Conservation (phyloP, 116 monocot genomes). For the Zostera marina region DNA sequence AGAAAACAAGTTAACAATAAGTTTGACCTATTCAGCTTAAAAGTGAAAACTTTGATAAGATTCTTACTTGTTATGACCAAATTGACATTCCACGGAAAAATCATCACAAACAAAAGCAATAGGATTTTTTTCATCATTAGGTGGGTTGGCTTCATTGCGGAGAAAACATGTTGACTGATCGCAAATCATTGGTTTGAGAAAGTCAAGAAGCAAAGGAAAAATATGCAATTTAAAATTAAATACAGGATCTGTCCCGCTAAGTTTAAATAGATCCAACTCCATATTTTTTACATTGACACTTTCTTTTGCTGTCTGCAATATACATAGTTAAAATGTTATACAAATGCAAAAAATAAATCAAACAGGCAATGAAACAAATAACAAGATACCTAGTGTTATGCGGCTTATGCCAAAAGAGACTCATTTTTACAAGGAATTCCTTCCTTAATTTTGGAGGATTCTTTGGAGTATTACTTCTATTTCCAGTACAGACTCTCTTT, state of each 20-base stretch:
- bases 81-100: conserved; percentile 42
- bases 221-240: conserved; percentile 69
- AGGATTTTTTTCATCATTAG: conserved; percentile 20
- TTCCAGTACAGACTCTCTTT: too few species aligned
- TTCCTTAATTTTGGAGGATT: too few species aligned
- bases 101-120: conserved; percentile 66
- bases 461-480: too few species aligned
- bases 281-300: conserved; percentile 76
- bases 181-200: conserved; percentile 28
- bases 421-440: too few species aligned
- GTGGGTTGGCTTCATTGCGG: conserved; percentile 11
- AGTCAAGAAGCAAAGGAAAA: conserved; percentile 52
- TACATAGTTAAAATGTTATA: not conserved
- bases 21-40: not conserved
- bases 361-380: too few species aligned
- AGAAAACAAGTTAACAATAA: not conserved
- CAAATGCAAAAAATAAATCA: not conserved
- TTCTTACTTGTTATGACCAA: conserved; percentile 51
- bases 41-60: not conserved
- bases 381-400: too few species aligned
- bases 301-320: conserved; percentile 64
- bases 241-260: conserved; percentile 54
- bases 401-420: too few species aligned
- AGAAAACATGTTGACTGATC: conserved; percentile 28
- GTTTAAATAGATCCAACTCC: conserved; percentile 58